Evolutionary conservation across 495 filamentous ascomycete genomes (phyloP), one percentile per base, ranked within the genome.

Genomic region (Glarea lozoyensis): DNA sequence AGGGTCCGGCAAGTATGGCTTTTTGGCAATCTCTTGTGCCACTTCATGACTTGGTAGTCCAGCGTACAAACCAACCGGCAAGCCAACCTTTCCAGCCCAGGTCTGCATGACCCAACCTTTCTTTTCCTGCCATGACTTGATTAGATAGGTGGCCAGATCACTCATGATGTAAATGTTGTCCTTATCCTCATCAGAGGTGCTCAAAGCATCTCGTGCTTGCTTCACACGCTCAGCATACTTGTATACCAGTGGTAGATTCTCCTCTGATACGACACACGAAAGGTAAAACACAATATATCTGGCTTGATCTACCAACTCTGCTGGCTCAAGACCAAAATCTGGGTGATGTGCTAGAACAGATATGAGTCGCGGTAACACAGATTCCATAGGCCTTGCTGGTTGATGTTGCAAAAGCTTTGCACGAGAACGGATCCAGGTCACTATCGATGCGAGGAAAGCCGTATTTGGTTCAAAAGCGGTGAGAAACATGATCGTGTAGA

Each of bases 221-320:
- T 99, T 99, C 37, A 94, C 81, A 7, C 88, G 81, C 64, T 97
- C 87, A 13, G 86, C 90, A 36, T 94, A 78, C 60, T 94, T 87
- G 67, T 81, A 93, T 45, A 99, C 89, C 45, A 94, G 63, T 0
- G 84, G 82, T 6, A 97, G 68, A 52, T 96, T 97, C 15, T 84
- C 78, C 51, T 87, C 81, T 20, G 80, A 93, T 10, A 84, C 88
- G 12, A 96, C 81, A 19, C 79, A 77, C 25, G 70, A 76, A 29
- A 97, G 65, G 58, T 96, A 99, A 62, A 88, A 95, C 18, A 95
- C 63, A 38, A 97, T 75, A 58, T 96, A 99, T 53, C 66, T 76
- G 4, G 83, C 76, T 54, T 90, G 84, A 55, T 94, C 86, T 15
- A 76, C 64, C 34, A 96, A 61, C 38, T 90, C 84, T 4, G 74